phyloP scores from a whole-genome alignment of 805 yeast genomes.

The Grigorovia transvaalensis region DNA sequence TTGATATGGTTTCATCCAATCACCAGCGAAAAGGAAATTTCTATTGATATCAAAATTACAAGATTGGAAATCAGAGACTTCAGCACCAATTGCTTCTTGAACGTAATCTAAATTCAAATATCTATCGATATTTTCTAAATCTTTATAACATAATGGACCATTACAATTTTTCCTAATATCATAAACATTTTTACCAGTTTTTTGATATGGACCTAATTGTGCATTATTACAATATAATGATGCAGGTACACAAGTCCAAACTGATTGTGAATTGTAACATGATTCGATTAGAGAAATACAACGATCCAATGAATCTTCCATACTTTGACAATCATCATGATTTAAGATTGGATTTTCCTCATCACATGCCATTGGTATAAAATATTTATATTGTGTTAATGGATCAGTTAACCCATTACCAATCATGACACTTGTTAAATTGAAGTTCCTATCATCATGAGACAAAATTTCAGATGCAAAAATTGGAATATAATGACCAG shows the following conservation, averaged over 20 bases:
- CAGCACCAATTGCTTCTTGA: constrained; percentile 78
- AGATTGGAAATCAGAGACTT: constrained; percentile 63
- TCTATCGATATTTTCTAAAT: constrained; percentile 59
- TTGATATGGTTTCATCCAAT: constrained; percentile 87
- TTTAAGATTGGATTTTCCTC: constrained; percentile 68
- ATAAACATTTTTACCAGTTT: constrained; percentile 83
- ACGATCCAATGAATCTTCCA: constrained; percentile 61
- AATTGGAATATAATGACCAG: constrained; percentile 93
- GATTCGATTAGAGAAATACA: constrained; percentile 66
- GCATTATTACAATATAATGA: constrained; percentile 79
- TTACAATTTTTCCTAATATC: constrained; percentile 80
- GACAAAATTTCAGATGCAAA: constrained; percentile 72
- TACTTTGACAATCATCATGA: constrained; percentile 67
- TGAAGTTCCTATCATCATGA: constrained; percentile 50
- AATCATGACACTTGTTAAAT: constrained; percentile 67
- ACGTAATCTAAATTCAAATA: constrained; percentile 73
- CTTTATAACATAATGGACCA: constrained; percentile 64
- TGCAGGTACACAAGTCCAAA: constrained; percentile 87
- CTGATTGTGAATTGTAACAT: constrained; percentile 67
- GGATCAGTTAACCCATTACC: constrained; percentile 92
- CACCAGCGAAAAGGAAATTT: constrained; percentile 79
- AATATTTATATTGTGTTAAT: constrained; percentile 63
- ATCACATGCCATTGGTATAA: constrained; percentile 93
- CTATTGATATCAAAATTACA: constrained; percentile 73
- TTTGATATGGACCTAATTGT: constrained; percentile 69